Evolutionary conservation across 2,329 filamentous ascomycete genomes (phyloP).

Genomic region (Penicillium vulpinum): DNA sequence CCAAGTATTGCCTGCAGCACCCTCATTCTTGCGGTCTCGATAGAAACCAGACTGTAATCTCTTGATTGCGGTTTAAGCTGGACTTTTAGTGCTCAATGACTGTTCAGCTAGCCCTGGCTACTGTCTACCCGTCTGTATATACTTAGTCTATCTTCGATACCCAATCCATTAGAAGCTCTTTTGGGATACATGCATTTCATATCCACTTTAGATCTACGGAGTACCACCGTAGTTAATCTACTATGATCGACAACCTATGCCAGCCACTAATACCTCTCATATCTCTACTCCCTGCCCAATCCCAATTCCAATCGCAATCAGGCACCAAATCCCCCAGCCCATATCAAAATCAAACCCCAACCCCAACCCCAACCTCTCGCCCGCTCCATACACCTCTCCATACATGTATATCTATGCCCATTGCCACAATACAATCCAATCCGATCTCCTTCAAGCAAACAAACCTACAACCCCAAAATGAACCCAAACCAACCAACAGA

Average conservation of each 20-base stretch:
- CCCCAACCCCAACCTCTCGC: neutral
- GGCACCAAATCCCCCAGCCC: neutral
- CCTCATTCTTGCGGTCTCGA: constrained; percentile 60
- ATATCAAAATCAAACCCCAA: neutral
- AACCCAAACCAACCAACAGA: neutral
- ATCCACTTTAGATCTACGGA: neutral
- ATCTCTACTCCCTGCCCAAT: neutral
- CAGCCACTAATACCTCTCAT: neutral
- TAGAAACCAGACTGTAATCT: constrained; percentile 50
- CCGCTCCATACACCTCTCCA: too few species aligned
- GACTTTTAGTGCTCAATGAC: neutral
- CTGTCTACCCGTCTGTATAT: neutral
- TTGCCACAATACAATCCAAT: neutral
- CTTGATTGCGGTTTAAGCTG: neutral
- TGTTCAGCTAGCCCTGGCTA: neutral
- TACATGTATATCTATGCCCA: neutral
- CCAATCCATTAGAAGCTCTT: neutral
- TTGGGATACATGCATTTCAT: neutral
- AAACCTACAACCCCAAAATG: neutral
- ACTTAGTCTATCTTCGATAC: constrained; percentile 5
- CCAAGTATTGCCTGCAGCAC: constrained; percentile 60
- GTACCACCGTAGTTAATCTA: neutral
- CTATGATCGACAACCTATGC: neutral
- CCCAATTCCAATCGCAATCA: neutral
- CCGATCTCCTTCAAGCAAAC: neutral